phyloP scores from a whole-genome alignment of 139 green algal genomes.

The Bryopsis sp. region DNA sequence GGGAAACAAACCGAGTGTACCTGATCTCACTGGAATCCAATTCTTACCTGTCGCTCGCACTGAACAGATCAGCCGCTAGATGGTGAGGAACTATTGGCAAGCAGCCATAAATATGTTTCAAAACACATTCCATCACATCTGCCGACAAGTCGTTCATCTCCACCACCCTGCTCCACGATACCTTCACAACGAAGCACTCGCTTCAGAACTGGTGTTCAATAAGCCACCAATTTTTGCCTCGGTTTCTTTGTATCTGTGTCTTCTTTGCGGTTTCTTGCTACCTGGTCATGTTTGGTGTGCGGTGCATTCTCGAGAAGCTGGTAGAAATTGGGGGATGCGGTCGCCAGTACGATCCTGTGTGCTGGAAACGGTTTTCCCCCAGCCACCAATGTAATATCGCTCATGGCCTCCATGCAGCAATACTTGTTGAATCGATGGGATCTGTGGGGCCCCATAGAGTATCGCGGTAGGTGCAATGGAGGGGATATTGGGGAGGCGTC shows the following conservation, averaged over 20 bases:
- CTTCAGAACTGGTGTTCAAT: neutral
- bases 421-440: too few relatives aligned
- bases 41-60: constrained; percentile 3
- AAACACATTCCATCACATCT: neutral
- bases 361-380: neutral
- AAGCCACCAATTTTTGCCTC: neutral
- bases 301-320: neutral
- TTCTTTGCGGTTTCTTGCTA: neutral
- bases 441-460: too few relatives aligned
- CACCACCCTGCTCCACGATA: neutral
- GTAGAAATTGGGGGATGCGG: neutral
- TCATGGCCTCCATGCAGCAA: too few relatives aligned
- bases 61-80: neutral
- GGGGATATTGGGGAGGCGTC: too few relatives aligned
- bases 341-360: neutral
- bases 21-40: too few relatives aligned
- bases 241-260: neutral
- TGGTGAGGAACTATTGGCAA: neutral
- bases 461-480: too few relatives aligned
- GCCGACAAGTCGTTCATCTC: neutral
- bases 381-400: neutral
- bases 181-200: neutral
- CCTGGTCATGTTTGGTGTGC: neutral
- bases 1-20: too few relatives aligned
- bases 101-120: constrained; percentile 1